Conservation (phyloP, 2,329 filamentous ascomycete genomes). For the Stachybotrys chlorohalonatus region DNA sequence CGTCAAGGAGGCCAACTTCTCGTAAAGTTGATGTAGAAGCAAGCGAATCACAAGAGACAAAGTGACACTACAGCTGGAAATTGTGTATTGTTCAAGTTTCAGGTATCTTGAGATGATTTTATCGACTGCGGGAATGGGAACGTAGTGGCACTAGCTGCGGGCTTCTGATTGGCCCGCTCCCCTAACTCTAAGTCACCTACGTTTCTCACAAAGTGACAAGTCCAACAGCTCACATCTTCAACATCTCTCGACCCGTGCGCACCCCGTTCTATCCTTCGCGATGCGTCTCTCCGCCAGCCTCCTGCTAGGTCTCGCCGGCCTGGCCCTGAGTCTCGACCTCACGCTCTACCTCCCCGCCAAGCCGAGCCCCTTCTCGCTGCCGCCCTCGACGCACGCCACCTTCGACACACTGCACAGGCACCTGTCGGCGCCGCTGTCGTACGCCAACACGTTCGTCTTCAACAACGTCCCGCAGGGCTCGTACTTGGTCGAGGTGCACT, state of each 20-base stretch:
- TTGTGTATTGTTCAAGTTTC: not conserved
- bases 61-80: not conserved
- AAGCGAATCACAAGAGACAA: too few relatives aligned
- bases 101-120: not conserved
- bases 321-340: constrained; percentile 22
- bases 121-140: not conserved
- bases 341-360: constrained; percentile 38
- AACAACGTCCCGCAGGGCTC: constrained; percentile 59
- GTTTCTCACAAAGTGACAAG: not conserved
- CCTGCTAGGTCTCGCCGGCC: constrained; percentile 24
- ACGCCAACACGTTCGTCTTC: constrained; percentile 67
- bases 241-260: not conserved
- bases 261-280: not conserved
- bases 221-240: not conserved
- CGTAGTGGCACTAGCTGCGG: not conserved
- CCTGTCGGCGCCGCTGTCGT: constrained; percentile 53
- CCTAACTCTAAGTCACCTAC: not conserved
- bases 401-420: constrained; percentile 32
- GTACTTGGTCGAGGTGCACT: constrained; percentile 77
- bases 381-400: constrained; percentile 58
- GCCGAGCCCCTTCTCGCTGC: constrained; percentile 45
- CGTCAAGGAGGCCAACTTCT: too few relatives aligned
- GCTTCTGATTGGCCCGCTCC: not conserved
- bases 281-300: constrained; percentile 27
- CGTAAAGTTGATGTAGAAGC: too few relatives aligned